phyloP scores from a whole-genome alignment of 768 basidiomycete species.

The Russula griseocarnosa region DNA sequence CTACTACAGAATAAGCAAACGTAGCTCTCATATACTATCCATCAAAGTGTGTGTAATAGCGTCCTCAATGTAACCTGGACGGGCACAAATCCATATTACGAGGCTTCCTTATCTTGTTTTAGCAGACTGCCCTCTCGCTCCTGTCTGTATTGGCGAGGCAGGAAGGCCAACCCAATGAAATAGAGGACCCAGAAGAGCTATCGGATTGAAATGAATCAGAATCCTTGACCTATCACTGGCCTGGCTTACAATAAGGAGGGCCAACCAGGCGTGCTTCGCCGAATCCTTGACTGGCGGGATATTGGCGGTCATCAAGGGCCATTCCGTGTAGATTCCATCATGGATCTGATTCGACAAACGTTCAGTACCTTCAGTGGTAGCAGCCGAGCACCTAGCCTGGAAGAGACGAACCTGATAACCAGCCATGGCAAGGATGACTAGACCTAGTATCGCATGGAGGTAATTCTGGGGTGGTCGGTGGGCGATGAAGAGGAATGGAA shows the following conservation, averaged over 20 bases:
- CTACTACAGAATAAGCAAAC: background rate
- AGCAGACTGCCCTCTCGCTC: conserved; percentile 16
- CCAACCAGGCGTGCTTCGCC: conserved; percentile 22
- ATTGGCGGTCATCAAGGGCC: conserved; percentile 24
- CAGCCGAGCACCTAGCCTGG: conserved; percentile 7
- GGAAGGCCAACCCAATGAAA: conserved; percentile 7
- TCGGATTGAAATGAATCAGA: background rate
- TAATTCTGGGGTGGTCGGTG: conserved; percentile 40
- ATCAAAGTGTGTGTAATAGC: background rate
- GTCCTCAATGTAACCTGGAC: background rate
- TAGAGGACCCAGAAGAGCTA: conserved; percentile 23
- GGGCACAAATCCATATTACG: background rate
- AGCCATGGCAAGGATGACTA: conserved; percentile 51
- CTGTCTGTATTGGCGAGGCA: conserved; percentile 22
- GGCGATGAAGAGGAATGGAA: conserved; percentile 36
- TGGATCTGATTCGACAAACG: conserved; percentile 4
- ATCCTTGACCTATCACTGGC: background rate
- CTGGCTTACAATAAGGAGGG: conserved; percentile 21
- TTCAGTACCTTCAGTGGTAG: background rate
- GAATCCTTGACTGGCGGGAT: conserved; percentile 11
- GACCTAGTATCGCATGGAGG: conserved; percentile 45
- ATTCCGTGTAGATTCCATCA: conserved; percentile 23
- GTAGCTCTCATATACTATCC: background rate
- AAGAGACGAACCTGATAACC: conserved; percentile 41
- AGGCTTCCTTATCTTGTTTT: conserved; percentile 7